Conservation (phyloP, 768 basidiomycete species). For the Trametes villosa region DNA sequence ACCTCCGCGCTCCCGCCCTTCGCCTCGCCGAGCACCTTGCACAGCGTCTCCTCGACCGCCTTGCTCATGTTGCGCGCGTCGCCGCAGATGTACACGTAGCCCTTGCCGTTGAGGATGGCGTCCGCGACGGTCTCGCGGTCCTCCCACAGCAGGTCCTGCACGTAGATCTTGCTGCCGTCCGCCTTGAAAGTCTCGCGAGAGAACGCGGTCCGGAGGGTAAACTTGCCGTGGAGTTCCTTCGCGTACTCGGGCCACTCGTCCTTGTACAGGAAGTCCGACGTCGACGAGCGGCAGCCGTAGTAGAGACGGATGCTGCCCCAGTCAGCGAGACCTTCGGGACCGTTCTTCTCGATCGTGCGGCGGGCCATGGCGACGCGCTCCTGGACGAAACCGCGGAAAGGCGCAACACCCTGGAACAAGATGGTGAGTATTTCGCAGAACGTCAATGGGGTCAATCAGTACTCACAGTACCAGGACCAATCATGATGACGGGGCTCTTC, state of each 20-base stretch:
- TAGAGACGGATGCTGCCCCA: constrained; percentile 96
- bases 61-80: constrained; percentile 97
- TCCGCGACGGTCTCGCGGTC: constrained; percentile 82
- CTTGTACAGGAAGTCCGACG: constrained; percentile 91
- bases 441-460: neutral
- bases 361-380: constrained; percentile 96
- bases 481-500: constrained; percentile 98
- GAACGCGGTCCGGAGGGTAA: constrained; percentile 87
- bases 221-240: constrained; percentile 89
- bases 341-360: constrained; percentile 94
- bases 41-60: constrained; percentile 89
- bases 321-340: constrained; percentile 87
- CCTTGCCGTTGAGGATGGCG: constrained; percentile 91
- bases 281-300: constrained; percentile 92
- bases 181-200: constrained; percentile 90
- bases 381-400: constrained; percentile 98
- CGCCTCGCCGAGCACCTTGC: constrained; percentile 84
- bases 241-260: constrained; percentile 93
- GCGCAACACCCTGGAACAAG: constrained; percentile 84
- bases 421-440: too few species aligned
- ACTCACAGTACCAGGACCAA: constrained; percentile 96
- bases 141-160: constrained; percentile 96
- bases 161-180: constrained; percentile 95
- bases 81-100: constrained; percentile 97
- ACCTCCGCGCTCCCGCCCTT: constrained; percentile 89